Conservation (phyloP, 2,329 filamentous ascomycete species). For the Fusarium fracticaudum region DNA sequence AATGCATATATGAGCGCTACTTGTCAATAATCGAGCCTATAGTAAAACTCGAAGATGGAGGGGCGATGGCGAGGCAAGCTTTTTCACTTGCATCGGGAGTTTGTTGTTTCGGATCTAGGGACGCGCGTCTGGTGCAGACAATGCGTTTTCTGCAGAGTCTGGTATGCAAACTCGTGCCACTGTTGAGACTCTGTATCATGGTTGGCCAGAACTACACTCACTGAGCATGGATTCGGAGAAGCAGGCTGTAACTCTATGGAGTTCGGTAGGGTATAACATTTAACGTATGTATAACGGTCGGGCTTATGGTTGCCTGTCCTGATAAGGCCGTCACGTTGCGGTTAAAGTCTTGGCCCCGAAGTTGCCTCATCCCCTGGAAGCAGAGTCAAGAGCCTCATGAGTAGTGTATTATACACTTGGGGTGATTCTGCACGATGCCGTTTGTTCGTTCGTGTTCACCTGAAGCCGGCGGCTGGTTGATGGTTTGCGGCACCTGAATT, state of each 20-base stretch:
- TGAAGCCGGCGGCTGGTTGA: conserved; percentile 36
- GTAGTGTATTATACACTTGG: background rate
- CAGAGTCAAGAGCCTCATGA: background rate
- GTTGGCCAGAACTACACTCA: conserved; percentile 9
- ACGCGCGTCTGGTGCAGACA: conserved; percentile 34
- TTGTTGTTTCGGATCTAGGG: conserved; percentile 32
- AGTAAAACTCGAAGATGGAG: background rate
- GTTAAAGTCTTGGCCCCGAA: background rate
- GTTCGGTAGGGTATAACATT: conserved; percentile 4
- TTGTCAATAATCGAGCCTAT: conserved; percentile 4
- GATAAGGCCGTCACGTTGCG: background rate
- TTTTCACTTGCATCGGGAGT: conserved; percentile 10
- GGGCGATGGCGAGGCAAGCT: conserved; percentile 5
- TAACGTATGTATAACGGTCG: background rate
- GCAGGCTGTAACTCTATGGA: conserved; percentile 8
- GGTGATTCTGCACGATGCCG: conserved; percentile 3
- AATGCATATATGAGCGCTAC: background rate
- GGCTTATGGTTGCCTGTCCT: background rate
- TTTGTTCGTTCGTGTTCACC: conserved; percentile 34
- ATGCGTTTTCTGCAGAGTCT: conserved; percentile 23
- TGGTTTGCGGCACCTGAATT: conserved; percentile 30
- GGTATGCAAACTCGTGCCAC: conserved; percentile 40
- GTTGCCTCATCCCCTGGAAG: background rate
- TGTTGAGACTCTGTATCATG: conserved; percentile 13
- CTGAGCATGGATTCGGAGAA: conserved; percentile 13